Conservation (phyloP, 306 rosid genomes). For the Citrullus mucosospermus region DNA sequence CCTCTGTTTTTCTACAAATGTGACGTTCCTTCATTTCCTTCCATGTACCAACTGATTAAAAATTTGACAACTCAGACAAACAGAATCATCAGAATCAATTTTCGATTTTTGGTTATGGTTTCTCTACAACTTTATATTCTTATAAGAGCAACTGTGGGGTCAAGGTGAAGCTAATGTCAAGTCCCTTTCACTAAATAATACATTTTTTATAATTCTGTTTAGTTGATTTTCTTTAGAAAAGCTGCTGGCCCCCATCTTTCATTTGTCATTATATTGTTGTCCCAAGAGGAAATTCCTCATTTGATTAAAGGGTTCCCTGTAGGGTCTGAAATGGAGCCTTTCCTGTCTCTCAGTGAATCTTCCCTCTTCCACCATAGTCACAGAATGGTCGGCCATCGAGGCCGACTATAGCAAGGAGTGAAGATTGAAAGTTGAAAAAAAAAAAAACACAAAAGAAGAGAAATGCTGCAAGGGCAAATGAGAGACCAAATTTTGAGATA, state of each 20-base stretch:
- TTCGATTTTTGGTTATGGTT: neutral
- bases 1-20: neutral
- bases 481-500: neutral
- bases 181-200: neutral
- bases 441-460: neutral
- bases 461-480: too few relatives aligned
- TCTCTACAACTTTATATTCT: neutral
- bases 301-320: neutral
- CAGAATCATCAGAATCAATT: neutral
- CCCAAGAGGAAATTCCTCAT: neutral
- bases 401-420: neutral
- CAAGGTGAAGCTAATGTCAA: neutral
- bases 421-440: neutral
- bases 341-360: neutral
- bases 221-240: neutral
- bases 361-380: neutral
- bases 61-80: neutral
- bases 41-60: neutral
- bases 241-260: neutral
- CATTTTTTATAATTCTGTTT: neutral
- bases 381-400: neutral
- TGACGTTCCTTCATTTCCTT: neutral
- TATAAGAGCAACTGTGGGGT: neutral
- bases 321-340: neutral
- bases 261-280: neutral